Evolutionary conservation across 2,329 filamentous ascomycete genomes (phyloP), one percentile per base, ranked within the genome.

Genomic region (Talaromyces sp.): DNA sequence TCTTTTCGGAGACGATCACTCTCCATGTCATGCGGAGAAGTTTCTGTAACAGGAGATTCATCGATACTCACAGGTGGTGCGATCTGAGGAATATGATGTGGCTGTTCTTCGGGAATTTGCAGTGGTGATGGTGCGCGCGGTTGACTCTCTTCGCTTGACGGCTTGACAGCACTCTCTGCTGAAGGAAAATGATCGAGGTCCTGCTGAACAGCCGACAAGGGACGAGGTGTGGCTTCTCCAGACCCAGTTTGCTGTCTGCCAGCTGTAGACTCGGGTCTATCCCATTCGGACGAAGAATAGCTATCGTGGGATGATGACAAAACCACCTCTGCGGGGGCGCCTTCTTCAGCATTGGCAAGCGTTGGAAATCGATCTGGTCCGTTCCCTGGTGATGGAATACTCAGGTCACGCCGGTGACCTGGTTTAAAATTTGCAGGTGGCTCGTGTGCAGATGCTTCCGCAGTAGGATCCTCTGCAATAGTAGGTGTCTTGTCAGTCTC

Each of bases 291-390:
- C 22, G 47, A 10, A 57, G 19, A 1, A 31, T 45, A 11, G 15
- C 47, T 58, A 33, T 67, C 37, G 6, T 43, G 43, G 47, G 61
- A 56, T 31, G 73, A 69, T 22, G 78, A 72, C 65, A 77, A 78
- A 43, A 77, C 73, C 5, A 78, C 65, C 41, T 82, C 77, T 43
- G 79, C 85, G 50, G 80, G 73, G 62, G 82, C 79, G 61, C 75
- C 62, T 25, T 70, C 67, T 22, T 77, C 78, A 22, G 76, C 78
- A 9, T 81, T 77, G 52, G 81, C 81, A 39, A 89, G 71, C 25
- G 81, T 78, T 3, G 87, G 86, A 37, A 81, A 84, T 57, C 84
- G 83, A n/a, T 86, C 87, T 37, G 87, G 87, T 65, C 86, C 89
- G 65, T 87, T 87, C 50, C 82, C 83, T 19, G 82, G 80, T 66